Evolutionary conservation across 805 yeast genomes (phyloP), one percentile per base, ranked within the genome.

Genomic region (Yarrowia osloensis): DNA sequence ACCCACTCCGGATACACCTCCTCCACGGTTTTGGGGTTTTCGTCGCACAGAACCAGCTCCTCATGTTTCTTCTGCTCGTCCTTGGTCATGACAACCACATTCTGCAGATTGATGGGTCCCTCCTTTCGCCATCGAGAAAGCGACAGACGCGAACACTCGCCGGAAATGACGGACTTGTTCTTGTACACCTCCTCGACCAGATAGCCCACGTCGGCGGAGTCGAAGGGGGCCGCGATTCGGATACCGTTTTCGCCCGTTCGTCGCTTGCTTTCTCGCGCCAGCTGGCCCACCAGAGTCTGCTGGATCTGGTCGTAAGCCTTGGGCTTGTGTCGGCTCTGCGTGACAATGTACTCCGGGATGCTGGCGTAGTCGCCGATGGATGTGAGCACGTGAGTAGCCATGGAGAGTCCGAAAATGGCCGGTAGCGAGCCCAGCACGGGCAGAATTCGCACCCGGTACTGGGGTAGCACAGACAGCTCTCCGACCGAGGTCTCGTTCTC

Each of bases 391-490:
- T 90, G 88, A 0, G 97, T 89, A 2, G 97, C 96, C 67, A 94
- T 84, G 0, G 97, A 85, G 57, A 95, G 82, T 1, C 98, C 99
- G 79, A 95, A 95, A 78, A 94, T 88, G 11, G 95, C 98, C 1
- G 99, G 99, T 88, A 95, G 86, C 0, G 99, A 91, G 3, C 99
- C 98, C 70, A 95, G 79, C 0, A 95, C 99, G 0, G 99, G 99
- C 67, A 95, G 81, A 55, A 95, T 94, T 72, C 99, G 83, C 12
- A 93, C 98, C 72, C 99, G 84, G 81, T 95, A 95, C 78, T 91
- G 92, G 72, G 86, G 88, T 70, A 95, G 78, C 1, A 97, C 96
- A 69, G 96, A 86, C 50, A 95, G 81, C 76, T 96, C 95, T 70
- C 86, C 95, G 40, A 94, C 97, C 1, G 52, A 15, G 8, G 44